phyloP scores from a whole-genome alignment of 2,329 filamentous ascomycete species.

The Ascochyta rabiei region DNA sequence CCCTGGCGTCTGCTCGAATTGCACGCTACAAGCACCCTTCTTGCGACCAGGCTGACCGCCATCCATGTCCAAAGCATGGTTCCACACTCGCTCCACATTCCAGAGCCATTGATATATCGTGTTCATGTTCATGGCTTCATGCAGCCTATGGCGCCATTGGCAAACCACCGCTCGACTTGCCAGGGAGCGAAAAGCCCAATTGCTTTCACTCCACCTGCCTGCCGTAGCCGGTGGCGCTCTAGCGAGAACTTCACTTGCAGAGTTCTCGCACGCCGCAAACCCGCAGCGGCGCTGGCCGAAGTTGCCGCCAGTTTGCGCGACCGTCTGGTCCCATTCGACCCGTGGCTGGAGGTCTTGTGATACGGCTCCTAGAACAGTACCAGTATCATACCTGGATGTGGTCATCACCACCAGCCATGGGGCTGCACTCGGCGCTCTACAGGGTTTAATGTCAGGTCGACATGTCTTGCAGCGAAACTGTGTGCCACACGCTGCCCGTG shows the following conservation, averaged over 20 bases:
- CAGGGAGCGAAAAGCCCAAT: slow-evolving; percentile 20
- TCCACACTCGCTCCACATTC: slow-evolving; percentile 36
- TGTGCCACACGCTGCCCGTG: slow-evolving; percentile 30
- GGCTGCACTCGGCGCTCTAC: slow-evolving; percentile 34
- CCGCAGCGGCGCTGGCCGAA: slow-evolving; percentile 26
- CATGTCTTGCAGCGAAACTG: slow-evolving; percentile 39
- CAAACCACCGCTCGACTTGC: slow-evolving; percentile 21
- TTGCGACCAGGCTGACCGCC: slow-evolving; percentile 31
- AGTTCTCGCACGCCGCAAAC: slow-evolving; percentile 18
- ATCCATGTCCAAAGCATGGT: slow-evolving; percentile 28
- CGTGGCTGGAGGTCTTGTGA: slow-evolving; percentile 41
- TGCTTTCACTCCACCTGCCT: slow-evolving; percentile 25
- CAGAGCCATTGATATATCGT: slow-evolving; percentile 23
- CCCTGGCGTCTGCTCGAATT: slow-evolving; percentile 8
- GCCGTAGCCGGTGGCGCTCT: slow-evolving; percentile 17
- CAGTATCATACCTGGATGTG: slow-evolving; percentile 21
- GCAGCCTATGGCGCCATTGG: slow-evolving; percentile 16
- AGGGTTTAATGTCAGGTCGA: slow-evolving; percentile 33
- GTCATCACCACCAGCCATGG: slow-evolving; percentile 37
- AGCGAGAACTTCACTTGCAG: slow-evolving; percentile 22
- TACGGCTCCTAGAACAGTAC: slow-evolving; percentile 22
- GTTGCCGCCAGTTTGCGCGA: slow-evolving; percentile 28
- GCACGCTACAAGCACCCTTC: slow-evolving; percentile 16
- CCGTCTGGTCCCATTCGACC: slow-evolving; percentile 21
- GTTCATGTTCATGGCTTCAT: too few relatives aligned